Evolutionary conservation across 192 early-diverging fungal genomes (phyloP).

Genomic region (Allomyces javanicus): DNA sequence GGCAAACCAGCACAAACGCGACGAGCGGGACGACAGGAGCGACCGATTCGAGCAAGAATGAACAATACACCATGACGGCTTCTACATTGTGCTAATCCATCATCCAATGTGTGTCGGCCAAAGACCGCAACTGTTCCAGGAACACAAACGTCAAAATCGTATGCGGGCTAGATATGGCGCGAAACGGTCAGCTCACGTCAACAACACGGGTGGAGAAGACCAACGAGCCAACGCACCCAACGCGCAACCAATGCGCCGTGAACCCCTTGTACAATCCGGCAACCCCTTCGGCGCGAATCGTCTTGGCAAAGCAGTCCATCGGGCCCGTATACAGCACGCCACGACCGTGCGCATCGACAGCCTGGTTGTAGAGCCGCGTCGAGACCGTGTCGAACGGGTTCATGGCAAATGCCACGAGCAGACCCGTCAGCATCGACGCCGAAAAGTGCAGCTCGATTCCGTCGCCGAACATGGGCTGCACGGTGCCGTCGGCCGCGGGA

Average conservation of each 20-base stretch:
- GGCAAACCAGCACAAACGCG: too few relatives aligned
- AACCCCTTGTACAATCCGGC: conserved; percentile 81
- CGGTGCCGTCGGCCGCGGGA: conserved; percentile 5
- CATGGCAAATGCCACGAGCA: conserved; percentile 77
- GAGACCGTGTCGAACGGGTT: conserved; percentile 94
- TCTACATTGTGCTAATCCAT: too few relatives aligned
- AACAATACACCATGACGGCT: too few relatives aligned
- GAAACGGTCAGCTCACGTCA: neutral
- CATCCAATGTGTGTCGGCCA: too few relatives aligned
- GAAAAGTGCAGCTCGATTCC: conserved; percentile 49
- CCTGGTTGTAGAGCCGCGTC: conserved; percentile 88
- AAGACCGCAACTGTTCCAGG: conserved; percentile 37
- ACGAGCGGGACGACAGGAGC: too few relatives aligned
- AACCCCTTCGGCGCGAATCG: conserved; percentile 56
- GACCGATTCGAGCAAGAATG: too few relatives aligned
- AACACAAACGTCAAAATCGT: conserved; percentile 87
- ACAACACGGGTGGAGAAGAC: neutral
- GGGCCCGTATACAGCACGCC: conserved; percentile 64
- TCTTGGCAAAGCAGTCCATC: conserved; percentile 73
- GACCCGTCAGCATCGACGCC: conserved; percentile 56
- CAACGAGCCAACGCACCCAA: conserved; percentile 36
- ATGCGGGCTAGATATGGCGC: conserved; percentile 35
- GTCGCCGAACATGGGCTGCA: conserved; percentile 28
- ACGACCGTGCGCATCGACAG: conserved; percentile 29
- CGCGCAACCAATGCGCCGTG: conserved; percentile 68